A percentile compares a stretch with the other conserved stretches of the same genome.
These are phyloP conservation scores for Bassia scoparia DNA, from an alignment of 148 eudicot species.

Conservation along the genomic window DNA sequence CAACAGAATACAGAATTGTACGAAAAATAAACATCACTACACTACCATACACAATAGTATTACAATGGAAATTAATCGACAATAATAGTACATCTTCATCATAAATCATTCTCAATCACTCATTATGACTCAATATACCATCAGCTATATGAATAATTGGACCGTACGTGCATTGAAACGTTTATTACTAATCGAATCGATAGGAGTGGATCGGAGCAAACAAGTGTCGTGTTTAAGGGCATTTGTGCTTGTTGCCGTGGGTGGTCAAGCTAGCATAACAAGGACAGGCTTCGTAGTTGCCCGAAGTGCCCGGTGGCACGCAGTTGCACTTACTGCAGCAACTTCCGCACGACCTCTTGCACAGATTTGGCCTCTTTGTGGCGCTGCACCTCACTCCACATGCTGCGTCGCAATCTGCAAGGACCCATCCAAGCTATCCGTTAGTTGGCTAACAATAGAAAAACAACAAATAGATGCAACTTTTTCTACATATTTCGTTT, in stretches of 20 bases:
- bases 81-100: not conserved
- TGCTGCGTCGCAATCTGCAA: constrained; percentile 32
- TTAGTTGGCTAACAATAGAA: too few species aligned
- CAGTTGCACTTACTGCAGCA: constrained; percentile 38
- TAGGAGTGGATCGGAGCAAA: not conserved
- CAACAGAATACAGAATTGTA: not conserved
- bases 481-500: too few species aligned
- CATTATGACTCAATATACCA: not conserved
- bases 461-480: too few species aligned
- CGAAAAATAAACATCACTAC: not conserved
- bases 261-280: constrained; percentile 36
- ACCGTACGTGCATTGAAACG: not conserved
- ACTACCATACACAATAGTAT: constrained; percentile 6
- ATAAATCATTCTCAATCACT: not conserved
- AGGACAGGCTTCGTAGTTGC: constrained; percentile 33
- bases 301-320: constrained; percentile 39
- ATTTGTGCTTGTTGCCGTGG: constrained; percentile 24
- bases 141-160: not conserved
- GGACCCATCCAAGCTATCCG: too few species aligned
- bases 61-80: not conserved
- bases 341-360: constrained; percentile 44
- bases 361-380: constrained; percentile 35
- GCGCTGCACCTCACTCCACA: constrained; percentile 28
- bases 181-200: not conserved
- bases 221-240: constrained; percentile 18